phyloP scores from a whole-genome alignment of 163 green algal species.

The Volvox carteri region DNA sequence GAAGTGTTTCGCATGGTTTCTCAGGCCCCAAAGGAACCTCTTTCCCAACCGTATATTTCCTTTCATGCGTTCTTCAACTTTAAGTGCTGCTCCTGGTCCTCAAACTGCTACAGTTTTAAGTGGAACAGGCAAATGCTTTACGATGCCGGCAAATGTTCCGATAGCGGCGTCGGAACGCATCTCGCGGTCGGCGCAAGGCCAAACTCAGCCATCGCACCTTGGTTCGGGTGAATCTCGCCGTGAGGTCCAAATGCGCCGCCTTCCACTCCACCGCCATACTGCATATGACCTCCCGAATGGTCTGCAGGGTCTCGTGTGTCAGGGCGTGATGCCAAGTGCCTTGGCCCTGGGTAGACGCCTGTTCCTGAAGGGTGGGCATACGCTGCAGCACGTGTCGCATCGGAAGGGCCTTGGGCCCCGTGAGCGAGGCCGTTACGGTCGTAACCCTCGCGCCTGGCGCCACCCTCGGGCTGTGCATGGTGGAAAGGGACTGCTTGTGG shows the following conservation, averaged over 20 bases:
- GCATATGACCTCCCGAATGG: neutral
- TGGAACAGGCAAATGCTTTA: too few species aligned
- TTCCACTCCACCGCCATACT: neutral
- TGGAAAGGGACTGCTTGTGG: neutral
- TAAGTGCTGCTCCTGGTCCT: too few species aligned
- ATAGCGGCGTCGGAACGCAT: too few species aligned
- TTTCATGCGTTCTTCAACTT: too few species aligned
- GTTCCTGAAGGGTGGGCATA: neutral
- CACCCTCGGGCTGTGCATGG: neutral
- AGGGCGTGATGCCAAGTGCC: neutral
- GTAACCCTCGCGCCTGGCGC: neutral
- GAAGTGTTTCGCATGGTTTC: too few species aligned
- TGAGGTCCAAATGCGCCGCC: neutral
- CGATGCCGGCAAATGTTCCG: too few species aligned
- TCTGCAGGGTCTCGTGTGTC: conserved; percentile 1
- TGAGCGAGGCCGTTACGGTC: neutral
- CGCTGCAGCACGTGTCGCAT: neutral
- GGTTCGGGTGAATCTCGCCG: neutral
- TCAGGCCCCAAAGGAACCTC: too few species aligned
- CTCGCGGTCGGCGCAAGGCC: too few species aligned
- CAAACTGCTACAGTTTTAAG: too few species aligned
- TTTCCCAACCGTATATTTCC: too few species aligned
- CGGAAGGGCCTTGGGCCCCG: neutral
- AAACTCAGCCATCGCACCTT: neutral
- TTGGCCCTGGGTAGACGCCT: neutral